These are phyloP conservation scores for Gynochthodes officinalis DNA, from an alignment of 257 asterid species.

Conservation along the genomic window DNA sequence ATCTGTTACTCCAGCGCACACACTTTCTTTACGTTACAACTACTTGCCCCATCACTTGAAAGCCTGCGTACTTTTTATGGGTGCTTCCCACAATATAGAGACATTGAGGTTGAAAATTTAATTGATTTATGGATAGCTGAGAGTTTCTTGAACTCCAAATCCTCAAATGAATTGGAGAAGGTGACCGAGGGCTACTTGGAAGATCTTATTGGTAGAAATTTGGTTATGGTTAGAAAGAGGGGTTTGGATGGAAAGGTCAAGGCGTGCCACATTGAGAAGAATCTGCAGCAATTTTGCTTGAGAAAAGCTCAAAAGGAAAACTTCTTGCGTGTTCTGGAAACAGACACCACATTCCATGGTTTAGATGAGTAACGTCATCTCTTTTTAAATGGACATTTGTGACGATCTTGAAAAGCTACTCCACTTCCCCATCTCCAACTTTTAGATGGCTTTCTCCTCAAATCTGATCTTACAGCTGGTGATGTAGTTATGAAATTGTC, in stretches of 20 bases:
- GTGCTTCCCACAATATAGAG: conserved; percentile 35
- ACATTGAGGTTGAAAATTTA: conserved; percentile 21
- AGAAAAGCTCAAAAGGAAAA: conserved; percentile 31
- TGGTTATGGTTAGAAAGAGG: conserved; percentile 26
- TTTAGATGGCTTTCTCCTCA: background rate
- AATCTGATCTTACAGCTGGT: background rate
- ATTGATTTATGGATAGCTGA: background rate
- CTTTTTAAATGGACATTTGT: conserved; percentile 13
- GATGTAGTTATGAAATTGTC: background rate
- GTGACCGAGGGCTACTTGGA: no score
- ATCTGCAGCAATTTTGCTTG: conserved; percentile 35
- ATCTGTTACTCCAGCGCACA: conserved; percentile 12
- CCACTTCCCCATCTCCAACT: conserved; percentile 7
- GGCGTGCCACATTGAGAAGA: conserved; percentile 35
- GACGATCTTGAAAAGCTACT: background rate
- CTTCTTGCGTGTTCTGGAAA: conserved; percentile 24
- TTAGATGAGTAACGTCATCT: conserved; percentile 11
- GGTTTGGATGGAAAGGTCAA: conserved; percentile 25
- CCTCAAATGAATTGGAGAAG: no score
- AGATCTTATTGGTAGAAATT: conserved; percentile 35
- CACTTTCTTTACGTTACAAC: conserved; percentile 23
- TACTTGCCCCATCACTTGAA: conserved; percentile 39
- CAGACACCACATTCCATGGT: background rate
- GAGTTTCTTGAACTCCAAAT: no score
- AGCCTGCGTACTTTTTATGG: conserved; percentile 39